Percentiles rank a stretch among this genome's conserved stretches.
Evolutionary conservation across 257 asterid genomes (phyloP).

Genomic region (Fraxinus excelsior): DNA sequence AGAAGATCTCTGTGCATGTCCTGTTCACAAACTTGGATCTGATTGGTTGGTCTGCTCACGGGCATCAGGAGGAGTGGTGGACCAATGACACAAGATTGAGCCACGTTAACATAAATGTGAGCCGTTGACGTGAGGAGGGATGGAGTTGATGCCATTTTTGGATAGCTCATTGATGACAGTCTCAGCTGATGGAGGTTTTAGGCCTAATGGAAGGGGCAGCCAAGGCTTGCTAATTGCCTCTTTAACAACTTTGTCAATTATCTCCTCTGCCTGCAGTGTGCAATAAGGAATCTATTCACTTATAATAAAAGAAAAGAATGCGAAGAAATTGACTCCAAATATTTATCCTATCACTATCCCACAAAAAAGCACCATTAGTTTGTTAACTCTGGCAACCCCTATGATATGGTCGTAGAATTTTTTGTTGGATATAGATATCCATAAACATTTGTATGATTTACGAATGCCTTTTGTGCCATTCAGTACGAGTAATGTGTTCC

Average conservation of each 20-base stretch:
- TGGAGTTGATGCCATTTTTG: conserved; percentile 40
- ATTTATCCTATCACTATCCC: background rate
- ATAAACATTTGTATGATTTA: background rate
- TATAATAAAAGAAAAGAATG: background rate
- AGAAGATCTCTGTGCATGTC: background rate
- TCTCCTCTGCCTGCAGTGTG: conserved; percentile 45
- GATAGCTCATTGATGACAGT: conserved; percentile 46
- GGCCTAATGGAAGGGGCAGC: conserved; percentile 53
- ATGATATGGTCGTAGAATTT: too few species aligned
- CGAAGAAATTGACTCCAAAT: background rate
- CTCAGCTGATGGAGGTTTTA: conserved; percentile 52
- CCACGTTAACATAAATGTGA: conserved; percentile 7
- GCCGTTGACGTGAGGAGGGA: conserved; percentile 31
- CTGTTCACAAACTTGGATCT: background rate
- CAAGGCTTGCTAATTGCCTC: conserved; percentile 55
- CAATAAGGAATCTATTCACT: background rate
- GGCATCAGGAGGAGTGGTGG: background rate
- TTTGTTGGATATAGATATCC: background rate
- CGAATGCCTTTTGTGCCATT: background rate
- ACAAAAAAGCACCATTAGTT: too few species aligned
- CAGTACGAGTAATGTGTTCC: background rate
- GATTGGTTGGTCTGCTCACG: background rate
- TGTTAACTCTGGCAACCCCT: background rate
- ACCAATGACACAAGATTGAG: background rate
- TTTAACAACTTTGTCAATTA: conserved; percentile 41